Percentiles rank a stretch among this genome's conserved stretches.
Conservation (phyloP, 371 early-diverging fungal species). For the Synchytrium microbalum region DNA sequence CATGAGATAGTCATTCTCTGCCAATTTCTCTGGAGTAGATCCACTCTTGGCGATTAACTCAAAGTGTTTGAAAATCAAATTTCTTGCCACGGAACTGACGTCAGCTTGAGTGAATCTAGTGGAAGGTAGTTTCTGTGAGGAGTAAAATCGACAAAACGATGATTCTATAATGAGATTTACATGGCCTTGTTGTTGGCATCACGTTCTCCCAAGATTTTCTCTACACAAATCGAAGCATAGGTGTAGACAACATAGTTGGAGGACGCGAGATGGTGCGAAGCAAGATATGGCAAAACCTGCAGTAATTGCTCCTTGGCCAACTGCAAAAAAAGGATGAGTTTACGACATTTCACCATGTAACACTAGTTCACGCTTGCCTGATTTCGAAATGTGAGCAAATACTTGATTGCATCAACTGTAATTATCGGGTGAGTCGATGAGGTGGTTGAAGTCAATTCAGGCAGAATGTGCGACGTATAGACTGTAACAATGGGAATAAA, state of each 20-base stretch:
- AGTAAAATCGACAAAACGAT: too few species aligned
- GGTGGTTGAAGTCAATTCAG: constrained; percentile 67
- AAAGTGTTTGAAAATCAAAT: constrained; percentile 6
- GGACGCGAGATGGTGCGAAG: constrained; percentile 67
- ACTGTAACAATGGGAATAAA: constrained; percentile 74
- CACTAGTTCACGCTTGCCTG: constrained; percentile 44
- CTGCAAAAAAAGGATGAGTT: constrained; percentile 14
- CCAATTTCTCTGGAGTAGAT: constrained; percentile 71
- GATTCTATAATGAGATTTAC: too few species aligned
- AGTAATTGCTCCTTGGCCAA: constrained; percentile 69
- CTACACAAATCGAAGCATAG: constrained; percentile 86
- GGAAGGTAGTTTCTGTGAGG: too few species aligned
- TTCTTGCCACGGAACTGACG: constrained; percentile 51
- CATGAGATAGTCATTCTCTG: constrained; percentile 94
- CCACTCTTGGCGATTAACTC: constrained; percentile 55
- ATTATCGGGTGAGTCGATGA: constrained; percentile 73
- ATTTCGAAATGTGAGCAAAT: constrained; percentile 81
- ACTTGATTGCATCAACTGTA: constrained; percentile 90
- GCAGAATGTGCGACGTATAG: constrained; percentile 71
- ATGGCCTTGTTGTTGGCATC: not conserved
- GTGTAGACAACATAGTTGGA: constrained; percentile 79
- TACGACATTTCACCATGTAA: constrained; percentile 9
- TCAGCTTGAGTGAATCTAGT: constrained; percentile 60
- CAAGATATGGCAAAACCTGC: constrained; percentile 65
- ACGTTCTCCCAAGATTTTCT: constrained; percentile 64